phyloP scores from a whole-genome alignment of 805 yeast species.

The Hanseniaspora nectarophila region DNA sequence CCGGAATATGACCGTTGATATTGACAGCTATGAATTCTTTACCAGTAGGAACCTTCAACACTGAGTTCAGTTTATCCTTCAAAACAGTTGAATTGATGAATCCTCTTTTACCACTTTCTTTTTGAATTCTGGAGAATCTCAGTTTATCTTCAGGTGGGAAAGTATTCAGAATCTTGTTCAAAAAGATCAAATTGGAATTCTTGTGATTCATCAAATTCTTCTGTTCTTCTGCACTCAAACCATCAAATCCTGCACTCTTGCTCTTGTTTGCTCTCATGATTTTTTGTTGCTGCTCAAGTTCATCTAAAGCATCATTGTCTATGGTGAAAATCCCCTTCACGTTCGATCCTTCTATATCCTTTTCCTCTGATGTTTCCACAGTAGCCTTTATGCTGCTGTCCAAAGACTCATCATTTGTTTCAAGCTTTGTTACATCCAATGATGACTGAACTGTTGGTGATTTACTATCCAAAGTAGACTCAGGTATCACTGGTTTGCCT shows the following conservation, averaged over 20 bases:
- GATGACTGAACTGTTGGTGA: not conserved
- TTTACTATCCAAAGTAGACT: not conserved
- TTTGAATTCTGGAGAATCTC: constrained; percentile 68
- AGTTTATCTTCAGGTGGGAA: constrained; percentile 74
- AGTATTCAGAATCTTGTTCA: constrained; percentile 78
- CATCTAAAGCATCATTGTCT: constrained; percentile 31
- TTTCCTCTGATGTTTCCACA: constrained; percentile 36
- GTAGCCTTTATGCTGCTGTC: not conserved
- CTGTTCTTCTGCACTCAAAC: constrained; percentile 23
- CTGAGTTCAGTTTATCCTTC: constrained; percentile 45
- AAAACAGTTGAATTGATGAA: constrained; percentile 59
- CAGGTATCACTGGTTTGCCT: not conserved
- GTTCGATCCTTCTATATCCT: constrained; percentile 59
- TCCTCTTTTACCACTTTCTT: constrained; percentile 70
- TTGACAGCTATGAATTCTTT: constrained; percentile 28
- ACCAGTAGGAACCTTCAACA: constrained; percentile 69
- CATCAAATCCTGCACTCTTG: constrained; percentile 13
- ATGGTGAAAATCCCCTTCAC: constrained; percentile 44
- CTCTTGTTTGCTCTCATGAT: constrained; percentile 28
- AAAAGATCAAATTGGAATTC: constrained; percentile 60
- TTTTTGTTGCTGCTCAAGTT: constrained; percentile 35
- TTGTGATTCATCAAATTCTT: constrained; percentile 40
- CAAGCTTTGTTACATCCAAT: not conserved
- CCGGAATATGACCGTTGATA: constrained; percentile 14
- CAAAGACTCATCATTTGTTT: not conserved